A percentile compares a stretch with the other conserved stretches of the same genome.
phyloP scores from a whole-genome alignment of 1,284 basidiomycete genomes.

The Meira miltonrushii region DNA sequence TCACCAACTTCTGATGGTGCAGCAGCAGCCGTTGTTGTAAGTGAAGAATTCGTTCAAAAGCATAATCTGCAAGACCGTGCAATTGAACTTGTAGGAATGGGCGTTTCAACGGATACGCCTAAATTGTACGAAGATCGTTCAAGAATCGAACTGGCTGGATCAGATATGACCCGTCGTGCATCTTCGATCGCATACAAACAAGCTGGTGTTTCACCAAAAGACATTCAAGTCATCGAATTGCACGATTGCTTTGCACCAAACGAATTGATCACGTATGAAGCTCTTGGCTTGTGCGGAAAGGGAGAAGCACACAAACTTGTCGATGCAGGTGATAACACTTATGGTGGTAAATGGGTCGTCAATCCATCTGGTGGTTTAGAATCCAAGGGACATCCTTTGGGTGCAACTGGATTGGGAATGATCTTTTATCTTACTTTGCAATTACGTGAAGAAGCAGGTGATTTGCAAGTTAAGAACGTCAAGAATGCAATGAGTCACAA shows the following conservation, averaged over 20 bases:
- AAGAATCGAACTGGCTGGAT: conserved; percentile 45
- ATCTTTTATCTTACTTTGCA: conserved; percentile 74
- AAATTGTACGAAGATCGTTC: conserved; percentile 41
- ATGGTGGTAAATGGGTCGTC: conserved; percentile 68
- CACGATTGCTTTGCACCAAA: conserved; percentile 73
- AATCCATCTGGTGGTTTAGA: conserved; percentile 80
- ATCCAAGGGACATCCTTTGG: conserved; percentile 72
- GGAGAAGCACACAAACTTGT: conserved; percentile 72
- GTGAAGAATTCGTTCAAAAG: conserved; percentile 71
- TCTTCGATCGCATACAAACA: conserved; percentile 69
- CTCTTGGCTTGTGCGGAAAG: conserved; percentile 66
- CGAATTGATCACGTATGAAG: conserved; percentile 74
- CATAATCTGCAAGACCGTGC: conserved; percentile 77
- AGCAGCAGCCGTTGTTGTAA: conserved; percentile 61
- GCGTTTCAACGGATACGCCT: conserved; percentile 41
- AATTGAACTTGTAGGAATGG: conserved; percentile 59
- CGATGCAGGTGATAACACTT: conserved; percentile 72
- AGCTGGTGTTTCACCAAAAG: conserved; percentile 66
- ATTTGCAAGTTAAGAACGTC: conserved; percentile 64
- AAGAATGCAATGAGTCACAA: conserved; percentile 79
- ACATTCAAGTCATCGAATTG: conserved; percentile 75
- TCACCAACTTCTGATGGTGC: conserved; percentile 64
- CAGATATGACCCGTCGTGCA: conserved; percentile 65
- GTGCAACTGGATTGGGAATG: conserved; percentile 80
- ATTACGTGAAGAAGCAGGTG: conserved; percentile 53